A percentile compares a stretch with the other conserved stretches of the same genome.
Evolutionary conservation across 345 rosid genomes (phyloP).

Genomic region (Lenwebbia sp.): DNA sequence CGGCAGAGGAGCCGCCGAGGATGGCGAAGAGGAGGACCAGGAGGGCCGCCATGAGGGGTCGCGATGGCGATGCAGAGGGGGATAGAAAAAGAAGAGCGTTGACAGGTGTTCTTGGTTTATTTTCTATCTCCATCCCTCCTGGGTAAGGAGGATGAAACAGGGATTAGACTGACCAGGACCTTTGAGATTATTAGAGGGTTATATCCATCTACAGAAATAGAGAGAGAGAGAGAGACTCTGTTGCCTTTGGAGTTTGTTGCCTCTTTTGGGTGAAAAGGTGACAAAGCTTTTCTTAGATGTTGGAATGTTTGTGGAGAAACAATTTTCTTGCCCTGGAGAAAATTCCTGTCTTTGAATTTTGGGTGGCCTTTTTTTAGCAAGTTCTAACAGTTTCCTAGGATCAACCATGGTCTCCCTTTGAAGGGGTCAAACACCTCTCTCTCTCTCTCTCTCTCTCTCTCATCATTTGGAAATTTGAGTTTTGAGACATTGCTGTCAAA

Average conservation of each 20-base stretch:
- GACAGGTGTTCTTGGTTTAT: neutral
- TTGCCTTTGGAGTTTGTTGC: neutral
- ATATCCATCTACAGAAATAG: neutral
- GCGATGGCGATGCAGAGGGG: neutral
- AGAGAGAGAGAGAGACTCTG: neutral
- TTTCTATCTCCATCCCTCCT: slow-evolving; percentile 2
- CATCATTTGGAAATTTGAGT: neutral
- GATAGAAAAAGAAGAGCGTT: neutral
- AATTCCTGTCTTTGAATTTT: neutral
- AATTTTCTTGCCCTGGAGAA: neutral
- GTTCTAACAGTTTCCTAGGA: neutral
- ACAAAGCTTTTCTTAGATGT: neutral
- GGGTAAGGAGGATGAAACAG: slow-evolving; percentile 1
- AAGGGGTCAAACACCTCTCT: neutral
- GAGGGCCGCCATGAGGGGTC: neutral
- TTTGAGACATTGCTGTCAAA: neutral
- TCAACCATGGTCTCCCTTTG: neutral
- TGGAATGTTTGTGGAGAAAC: neutral
- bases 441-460: neutral
- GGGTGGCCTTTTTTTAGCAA: neutral
- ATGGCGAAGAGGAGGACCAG: neutral
- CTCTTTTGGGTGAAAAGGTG: neutral
- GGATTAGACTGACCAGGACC: neutral
- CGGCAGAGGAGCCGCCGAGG: neutral
- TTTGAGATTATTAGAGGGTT: neutral